These are phyloP conservation scores for Yarrowia osloensis DNA, from an alignment of 805 yeast genomes.

Conservation along the genomic window DNA sequence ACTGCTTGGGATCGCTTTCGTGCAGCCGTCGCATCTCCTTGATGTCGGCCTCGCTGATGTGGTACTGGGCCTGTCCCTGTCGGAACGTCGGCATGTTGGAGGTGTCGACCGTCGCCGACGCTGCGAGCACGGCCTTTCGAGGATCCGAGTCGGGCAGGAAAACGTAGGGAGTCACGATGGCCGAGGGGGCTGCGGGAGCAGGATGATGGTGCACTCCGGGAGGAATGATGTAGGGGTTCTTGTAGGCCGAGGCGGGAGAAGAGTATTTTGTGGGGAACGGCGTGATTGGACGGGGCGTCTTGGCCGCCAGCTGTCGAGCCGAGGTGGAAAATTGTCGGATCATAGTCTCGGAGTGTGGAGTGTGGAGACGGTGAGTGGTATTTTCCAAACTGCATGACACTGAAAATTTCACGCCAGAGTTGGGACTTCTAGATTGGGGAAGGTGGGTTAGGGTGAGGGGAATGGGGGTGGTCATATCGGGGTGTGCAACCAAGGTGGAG, in stretches of 20 bases:
- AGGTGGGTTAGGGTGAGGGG: not conserved
- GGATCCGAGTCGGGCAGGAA: conserved; percentile 67
- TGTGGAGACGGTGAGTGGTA: not conserved
- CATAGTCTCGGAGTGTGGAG: not conserved
- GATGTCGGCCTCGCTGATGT: conserved; percentile 59
- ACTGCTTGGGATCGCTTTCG: conserved; percentile 55
- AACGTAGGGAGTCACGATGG: conserved; percentile 62
- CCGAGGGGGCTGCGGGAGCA: conserved; percentile 65
- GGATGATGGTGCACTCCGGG: conserved; percentile 63
- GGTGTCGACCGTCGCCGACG: not conserved
- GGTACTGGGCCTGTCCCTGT: conserved; percentile 50
- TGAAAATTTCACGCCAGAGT: not conserved
- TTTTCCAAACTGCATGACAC: not conserved
- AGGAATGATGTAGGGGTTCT: conserved; percentile 58
- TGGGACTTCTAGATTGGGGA: not conserved
- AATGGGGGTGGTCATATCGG: no score
- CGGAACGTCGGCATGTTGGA: conserved; percentile 45
- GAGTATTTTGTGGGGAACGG: conserved; percentile 61
- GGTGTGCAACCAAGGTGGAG: not conserved
- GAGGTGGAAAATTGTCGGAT: conserved; percentile 24
- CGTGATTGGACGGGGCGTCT: conserved; percentile 33
- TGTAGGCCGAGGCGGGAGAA: conserved; percentile 62
- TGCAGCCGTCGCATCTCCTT: conserved; percentile 60
- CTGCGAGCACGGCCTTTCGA: conserved; percentile 44
- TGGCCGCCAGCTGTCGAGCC: conserved; percentile 20